These are phyloP conservation scores for Cordyceps cateniannulata DNA, from an alignment of 2,329 filamentous ascomycete species.

Conservation along the genomic window DNA sequence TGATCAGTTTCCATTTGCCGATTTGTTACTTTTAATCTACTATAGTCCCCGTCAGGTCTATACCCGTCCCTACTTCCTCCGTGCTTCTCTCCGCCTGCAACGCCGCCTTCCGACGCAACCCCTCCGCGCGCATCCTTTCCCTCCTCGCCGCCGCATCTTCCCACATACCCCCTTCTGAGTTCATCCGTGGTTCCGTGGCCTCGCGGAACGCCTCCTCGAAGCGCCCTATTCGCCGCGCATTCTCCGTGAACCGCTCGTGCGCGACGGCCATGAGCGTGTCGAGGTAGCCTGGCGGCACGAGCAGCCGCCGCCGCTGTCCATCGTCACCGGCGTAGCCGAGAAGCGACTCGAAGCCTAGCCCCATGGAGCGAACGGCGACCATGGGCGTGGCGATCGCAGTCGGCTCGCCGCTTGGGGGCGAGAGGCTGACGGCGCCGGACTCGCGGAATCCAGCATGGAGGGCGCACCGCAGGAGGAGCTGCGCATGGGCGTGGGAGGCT, in stretches of 20 bases:
- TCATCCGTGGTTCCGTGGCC: constrained; percentile 23
- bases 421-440: constrained; percentile 71
- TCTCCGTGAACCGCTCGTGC: constrained; percentile 68
- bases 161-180: constrained; percentile 40
- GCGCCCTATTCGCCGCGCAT: constrained; percentile 58
- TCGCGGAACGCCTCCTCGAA: constrained; percentile 49
- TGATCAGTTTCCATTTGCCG: too few species aligned
- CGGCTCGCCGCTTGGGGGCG: constrained; percentile 28
- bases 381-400: constrained; percentile 49
- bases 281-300: constrained; percentile 62
- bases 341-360: constrained; percentile 74
- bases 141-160: constrained; percentile 46
- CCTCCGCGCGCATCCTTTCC: constrained; percentile 52
- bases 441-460: constrained; percentile 82
- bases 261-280: constrained; percentile 59
- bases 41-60: not conserved
- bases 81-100: constrained; percentile 21
- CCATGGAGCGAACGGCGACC: constrained; percentile 79
- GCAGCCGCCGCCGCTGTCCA: constrained; percentile 34
- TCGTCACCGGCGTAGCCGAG: constrained; percentile 50
- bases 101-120: constrained; percentile 45
- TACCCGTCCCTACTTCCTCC: constrained; percentile 14
- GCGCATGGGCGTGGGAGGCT: constrained; percentile 67
- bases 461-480: constrained; percentile 68
- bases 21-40: too few species aligned